A percentile compares a stretch with the other conserved stretches of the same genome.
phyloP scores from a whole-genome alignment of 345 rosid species.

The Balakata baccata region DNA sequence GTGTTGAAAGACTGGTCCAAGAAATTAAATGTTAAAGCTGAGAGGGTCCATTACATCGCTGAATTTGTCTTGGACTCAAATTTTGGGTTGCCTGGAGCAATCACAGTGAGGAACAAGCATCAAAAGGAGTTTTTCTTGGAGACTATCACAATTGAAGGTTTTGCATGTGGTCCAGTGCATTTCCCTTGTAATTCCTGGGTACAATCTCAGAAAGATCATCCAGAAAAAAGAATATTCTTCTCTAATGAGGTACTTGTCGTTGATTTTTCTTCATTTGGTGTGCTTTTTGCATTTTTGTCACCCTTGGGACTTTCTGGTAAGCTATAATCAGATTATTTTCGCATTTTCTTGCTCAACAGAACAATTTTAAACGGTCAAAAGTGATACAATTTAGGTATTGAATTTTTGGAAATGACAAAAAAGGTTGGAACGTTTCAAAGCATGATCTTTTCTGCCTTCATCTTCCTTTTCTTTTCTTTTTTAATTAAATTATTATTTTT shows the following conservation, averaged over 20 bases:
- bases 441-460: slow-evolving; percentile 7
- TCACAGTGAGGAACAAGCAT: slow-evolving; percentile 71
- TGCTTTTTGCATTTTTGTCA: neutral
- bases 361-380: slow-evolving; percentile 20
- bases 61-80: slow-evolving; percentile 67
- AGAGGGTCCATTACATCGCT: slow-evolving; percentile 69
- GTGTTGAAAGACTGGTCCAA: slow-evolving; percentile 66
- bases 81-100: slow-evolving; percentile 85
- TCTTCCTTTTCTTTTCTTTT: neutral
- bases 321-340: slow-evolving; percentile 3
- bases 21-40: slow-evolving; percentile 58
- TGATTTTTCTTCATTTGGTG: neutral
- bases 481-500: too few relatives aligned
- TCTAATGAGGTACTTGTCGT: slow-evolving; percentile 55
- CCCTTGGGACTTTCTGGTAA: neutral
- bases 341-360: neutral
- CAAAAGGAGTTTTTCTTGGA: slow-evolving; percentile 82
- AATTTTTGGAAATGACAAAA: slow-evolving; percentile 6
- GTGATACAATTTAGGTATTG: neutral
- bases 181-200: slow-evolving; percentile 96
- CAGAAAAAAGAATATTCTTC: slow-evolving; percentile 68
- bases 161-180: slow-evolving; percentile 37
- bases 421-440: slow-evolving; percentile 28
- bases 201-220: slow-evolving; percentile 58
- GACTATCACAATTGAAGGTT: slow-evolving; percentile 71